These are phyloP conservation scores for Drosera spatulata DNA, from an alignment of 179 eudicot species.

Conservation along the genomic window DNA sequence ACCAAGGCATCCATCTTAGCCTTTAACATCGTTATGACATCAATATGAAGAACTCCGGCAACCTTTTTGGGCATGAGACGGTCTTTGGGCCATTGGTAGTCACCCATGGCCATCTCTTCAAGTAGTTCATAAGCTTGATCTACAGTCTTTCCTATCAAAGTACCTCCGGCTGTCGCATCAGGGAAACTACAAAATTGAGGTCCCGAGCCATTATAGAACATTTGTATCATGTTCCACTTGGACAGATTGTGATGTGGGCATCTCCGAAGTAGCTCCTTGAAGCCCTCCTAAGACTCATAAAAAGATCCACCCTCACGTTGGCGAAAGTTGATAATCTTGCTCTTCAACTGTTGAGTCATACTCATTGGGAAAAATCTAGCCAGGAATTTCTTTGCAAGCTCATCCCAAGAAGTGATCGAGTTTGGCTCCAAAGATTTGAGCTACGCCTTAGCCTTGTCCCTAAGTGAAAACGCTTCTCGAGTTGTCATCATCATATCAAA, in stretches of 20 bases:
- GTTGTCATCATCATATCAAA: no score
- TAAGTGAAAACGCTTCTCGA: no score
- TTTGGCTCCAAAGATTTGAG: no score
- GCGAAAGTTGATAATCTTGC: background rate
- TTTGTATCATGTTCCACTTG: background rate
- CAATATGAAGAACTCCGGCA: background rate
- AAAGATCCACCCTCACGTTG: background rate
- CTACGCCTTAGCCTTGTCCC: no score
- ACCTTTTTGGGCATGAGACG: background rate
- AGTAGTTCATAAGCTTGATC: background rate
- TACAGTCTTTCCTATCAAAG: background rate
- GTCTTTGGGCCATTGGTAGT: background rate
- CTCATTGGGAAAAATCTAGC: background rate
- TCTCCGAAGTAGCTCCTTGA: background rate
- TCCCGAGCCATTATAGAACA: conserved; percentile 3
- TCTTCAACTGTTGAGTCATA: background rate
- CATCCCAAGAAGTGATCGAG: background rate
- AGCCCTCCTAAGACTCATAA: conserved; percentile 8
- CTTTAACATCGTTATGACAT: background rate
- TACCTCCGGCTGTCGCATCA: conserved; percentile 3
- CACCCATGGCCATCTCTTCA: conserved; percentile 2
- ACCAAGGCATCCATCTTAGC: background rate
- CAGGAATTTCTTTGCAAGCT: background rate
- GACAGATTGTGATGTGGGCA: conserved; percentile 4
- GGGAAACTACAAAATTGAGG: background rate